phyloP scores from a whole-genome alignment of 495 filamentous ascomycete species.

The Penicillium malachiteum region DNA sequence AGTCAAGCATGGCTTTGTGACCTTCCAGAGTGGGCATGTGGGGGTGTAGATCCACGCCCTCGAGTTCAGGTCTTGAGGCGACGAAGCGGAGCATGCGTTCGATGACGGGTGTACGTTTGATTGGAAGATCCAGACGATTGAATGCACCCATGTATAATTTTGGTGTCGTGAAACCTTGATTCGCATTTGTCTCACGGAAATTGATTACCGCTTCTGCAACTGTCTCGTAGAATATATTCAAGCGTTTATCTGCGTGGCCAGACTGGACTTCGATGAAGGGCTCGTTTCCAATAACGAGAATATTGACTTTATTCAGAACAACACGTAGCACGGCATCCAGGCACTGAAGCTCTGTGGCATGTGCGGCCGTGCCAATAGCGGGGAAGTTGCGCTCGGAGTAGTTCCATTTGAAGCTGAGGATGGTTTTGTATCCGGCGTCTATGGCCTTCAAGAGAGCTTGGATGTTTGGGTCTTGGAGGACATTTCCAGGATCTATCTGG shows the following conservation, averaged over 20 bases:
- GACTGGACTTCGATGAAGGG: slow-evolving; percentile 13
- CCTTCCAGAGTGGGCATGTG: slow-evolving; percentile 9
- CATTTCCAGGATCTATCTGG: slow-evolving; percentile 7
- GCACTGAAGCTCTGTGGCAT: slow-evolving; percentile 1
- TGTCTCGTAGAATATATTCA: slow-evolving; percentile 12
- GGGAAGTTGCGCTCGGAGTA: slow-evolving; percentile 9
- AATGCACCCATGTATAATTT: slow-evolving; percentile 15
- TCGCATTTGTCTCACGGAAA: neutral
- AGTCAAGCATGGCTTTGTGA: slow-evolving; percentile 11
- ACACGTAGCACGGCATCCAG: slow-evolving; percentile 2
- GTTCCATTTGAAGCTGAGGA: slow-evolving; percentile 15
- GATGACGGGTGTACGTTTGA: slow-evolving; percentile 9
- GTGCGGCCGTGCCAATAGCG: neutral
- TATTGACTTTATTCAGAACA: slow-evolving; percentile 11
- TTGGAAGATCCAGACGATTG: slow-evolving; percentile 12
- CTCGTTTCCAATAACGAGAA: slow-evolving; percentile 18
- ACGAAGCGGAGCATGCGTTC: slow-evolving; percentile 8
- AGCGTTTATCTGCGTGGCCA: neutral
- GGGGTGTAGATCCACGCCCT: slow-evolving; percentile 13
- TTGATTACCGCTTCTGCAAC: slow-evolving; percentile 5
- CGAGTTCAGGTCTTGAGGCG: slow-evolving; percentile 8
- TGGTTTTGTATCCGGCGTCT: slow-evolving; percentile 7
- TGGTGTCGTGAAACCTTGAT: neutral
- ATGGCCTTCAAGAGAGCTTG: slow-evolving; percentile 8
- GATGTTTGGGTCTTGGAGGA: slow-evolving; percentile 7